A percentile compares a stretch with the other conserved stretches of the same genome.
Evolutionary conservation across 176 grass and related monocot species (phyloP).

Genomic region (Alopecurus myosuroides): DNA sequence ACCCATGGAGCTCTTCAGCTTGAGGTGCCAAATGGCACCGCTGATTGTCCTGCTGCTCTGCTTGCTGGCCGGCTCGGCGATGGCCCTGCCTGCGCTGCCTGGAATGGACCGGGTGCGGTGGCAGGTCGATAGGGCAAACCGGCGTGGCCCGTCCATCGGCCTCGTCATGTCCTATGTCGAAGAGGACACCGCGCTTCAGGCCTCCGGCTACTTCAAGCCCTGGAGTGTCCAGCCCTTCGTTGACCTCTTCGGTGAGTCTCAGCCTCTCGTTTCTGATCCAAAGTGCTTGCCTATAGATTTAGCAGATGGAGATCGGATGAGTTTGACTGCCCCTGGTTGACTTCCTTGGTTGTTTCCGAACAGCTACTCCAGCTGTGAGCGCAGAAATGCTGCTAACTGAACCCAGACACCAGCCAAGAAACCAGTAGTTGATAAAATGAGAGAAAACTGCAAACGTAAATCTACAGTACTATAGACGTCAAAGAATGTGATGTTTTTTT

Average conservation of each 20-base stretch:
- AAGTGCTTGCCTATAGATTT: background rate
- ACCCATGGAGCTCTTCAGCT: constrained; percentile 21
- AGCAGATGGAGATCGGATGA: background rate
- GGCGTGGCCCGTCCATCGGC: constrained; percentile 38
- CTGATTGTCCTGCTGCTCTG: constrained; percentile 20
- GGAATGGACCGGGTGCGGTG: constrained; percentile 3
- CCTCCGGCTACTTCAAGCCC: constrained; percentile 60
- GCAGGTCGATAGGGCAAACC: constrained; percentile 37
- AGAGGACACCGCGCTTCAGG: constrained; percentile 53
- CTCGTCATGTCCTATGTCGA: constrained; percentile 71
- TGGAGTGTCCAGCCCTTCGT: constrained; percentile 42
- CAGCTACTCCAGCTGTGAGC: background rate
- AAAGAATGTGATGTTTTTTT: background rate
- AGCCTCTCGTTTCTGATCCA: background rate
- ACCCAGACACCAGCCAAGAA: background rate
- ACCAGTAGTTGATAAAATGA: background rate
- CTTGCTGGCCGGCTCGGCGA: background rate
- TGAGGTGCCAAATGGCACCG: background rate
- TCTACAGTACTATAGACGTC: background rate
- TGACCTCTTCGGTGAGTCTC: constrained; percentile 64
- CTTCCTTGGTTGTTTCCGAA: background rate
- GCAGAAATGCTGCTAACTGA: background rate
- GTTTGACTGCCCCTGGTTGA: background rate
- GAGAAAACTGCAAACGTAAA: background rate
- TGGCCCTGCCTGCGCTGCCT: constrained; percentile 12